phyloP scores from a whole-genome alignment of 768 basidiomycete species.

The Cyclocybe aegerita region DNA sequence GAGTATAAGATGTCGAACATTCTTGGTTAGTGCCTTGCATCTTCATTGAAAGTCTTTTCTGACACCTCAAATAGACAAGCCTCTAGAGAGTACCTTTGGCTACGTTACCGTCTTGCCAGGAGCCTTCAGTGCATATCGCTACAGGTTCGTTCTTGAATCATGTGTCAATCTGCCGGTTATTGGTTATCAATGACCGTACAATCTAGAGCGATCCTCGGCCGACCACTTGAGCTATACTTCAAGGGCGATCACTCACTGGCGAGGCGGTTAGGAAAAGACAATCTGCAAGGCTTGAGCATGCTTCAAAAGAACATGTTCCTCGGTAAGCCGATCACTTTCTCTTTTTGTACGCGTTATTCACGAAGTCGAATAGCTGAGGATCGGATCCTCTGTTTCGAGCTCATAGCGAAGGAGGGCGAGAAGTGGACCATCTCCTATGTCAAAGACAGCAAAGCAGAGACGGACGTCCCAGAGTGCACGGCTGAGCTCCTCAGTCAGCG shows the following conservation, averaged over 20 bases:
- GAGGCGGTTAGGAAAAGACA: constrained; percentile 88
- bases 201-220: constrained; percentile 78
- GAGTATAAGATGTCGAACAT: constrained; percentile 99
- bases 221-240: constrained; percentile 85
- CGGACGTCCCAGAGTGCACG: constrained; percentile 91
- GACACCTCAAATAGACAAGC: constrained; percentile 63
- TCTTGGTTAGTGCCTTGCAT: constrained; percentile 47
- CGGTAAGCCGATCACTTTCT: constrained; percentile 23
- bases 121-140: constrained; percentile 95
- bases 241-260: constrained; percentile 88
- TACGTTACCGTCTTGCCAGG: constrained; percentile 95
- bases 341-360: neutral
- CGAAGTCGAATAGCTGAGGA: constrained; percentile 63
- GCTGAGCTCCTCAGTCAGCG: constrained; percentile 93
- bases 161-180: too few relatives aligned
- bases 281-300: constrained; percentile 95
- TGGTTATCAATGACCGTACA: too few relatives aligned
- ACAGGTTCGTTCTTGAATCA: constrained; percentile 9
- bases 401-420: constrained; percentile 87
- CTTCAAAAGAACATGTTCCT: constrained; percentile 87
- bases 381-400: constrained; percentile 96
- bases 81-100: constrained; percentile 92
- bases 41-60: neutral
- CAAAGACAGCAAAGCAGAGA: constrained; percentile 94
- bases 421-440: constrained; percentile 88